Percentiles rank a stretch among this genome's conserved stretches.
Evolutionary conservation across 139 green algal genomes (phyloP).

Genomic region (Limnomonas spitsbergensis): DNA sequence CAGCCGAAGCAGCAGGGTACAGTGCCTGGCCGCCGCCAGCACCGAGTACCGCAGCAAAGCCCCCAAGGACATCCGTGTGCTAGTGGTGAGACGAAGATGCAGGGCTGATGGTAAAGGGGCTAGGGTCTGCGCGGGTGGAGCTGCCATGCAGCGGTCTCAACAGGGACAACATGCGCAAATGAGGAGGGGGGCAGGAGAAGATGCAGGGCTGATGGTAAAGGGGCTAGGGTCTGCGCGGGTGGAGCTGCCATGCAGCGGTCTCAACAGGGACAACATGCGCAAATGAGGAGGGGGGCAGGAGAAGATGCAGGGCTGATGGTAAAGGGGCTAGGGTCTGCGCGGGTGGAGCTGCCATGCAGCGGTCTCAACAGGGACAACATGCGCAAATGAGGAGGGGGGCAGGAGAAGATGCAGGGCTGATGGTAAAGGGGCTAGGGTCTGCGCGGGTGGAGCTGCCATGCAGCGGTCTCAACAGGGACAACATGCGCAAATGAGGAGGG

Average conservation of each 20-base stretch:
- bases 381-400: conserved; percentile 88
- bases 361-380: no score
- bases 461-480: no score
- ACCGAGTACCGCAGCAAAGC: conserved; percentile 59
- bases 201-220: neutral
- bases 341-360: no score
- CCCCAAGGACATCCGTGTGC: conserved; percentile 74
- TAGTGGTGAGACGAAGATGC: conserved; percentile 65
- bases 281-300: conserved; percentile 79
- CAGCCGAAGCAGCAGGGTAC: no score
- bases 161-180: no score
- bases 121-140: neutral
- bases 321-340: neutral
- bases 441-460: no score
- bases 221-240: neutral
- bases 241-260: no score
- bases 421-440: neutral
- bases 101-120: neutral
- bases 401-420: neutral
- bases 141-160: no score
- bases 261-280: no score
- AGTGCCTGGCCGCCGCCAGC: conserved; percentile 12
- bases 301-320: neutral
- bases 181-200: conserved; percentile 74
- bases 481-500: no score